Evolutionary conservation across 2,329 filamentous ascomycete species (phyloP), one percentile per base, ranked within the genome.

Genomic region (Paraphoma chrysanthemicola): DNA sequence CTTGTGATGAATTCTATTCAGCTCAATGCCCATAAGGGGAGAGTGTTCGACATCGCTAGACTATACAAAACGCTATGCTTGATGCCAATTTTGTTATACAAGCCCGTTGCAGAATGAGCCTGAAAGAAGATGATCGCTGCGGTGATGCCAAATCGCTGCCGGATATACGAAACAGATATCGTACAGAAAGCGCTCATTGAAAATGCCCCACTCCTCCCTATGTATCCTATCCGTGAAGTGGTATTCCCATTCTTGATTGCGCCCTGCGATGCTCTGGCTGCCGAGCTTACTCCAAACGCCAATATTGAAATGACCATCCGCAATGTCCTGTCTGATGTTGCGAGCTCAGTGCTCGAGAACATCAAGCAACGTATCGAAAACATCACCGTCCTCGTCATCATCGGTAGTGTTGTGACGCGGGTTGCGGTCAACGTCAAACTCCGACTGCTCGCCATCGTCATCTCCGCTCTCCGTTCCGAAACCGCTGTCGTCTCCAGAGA

Each of bases 401-500:
- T 63, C 48, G 31, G 46, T 44, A 29, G 23, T 49, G 49, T 30
- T 44, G 50, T 10, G 44, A 16, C 11, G 44, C 29, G 29, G 29
- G 28, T 48, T 48, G 8, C 45, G 54, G 28, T 63, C 56, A 12
- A 57, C 56, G 36, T 56, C 43, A 11, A 55, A 52, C 17, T 53
- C 51, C 3, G 51, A 53, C 28, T 44, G 36, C 12, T 48, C 51
- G 3, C 39, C 60, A 5, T 53, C 53, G 3, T 60, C 60, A 2
- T 60, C 63, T 5, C 61, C 73, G 36, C 68, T 66, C 8, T 74
- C 71, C 11, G 62, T 65, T 1, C 59, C 74, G 51, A 74, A 73
- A 1, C 63, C 67, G 41, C 70, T 71, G 29, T 79, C 77, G n/a
- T 75, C 71, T 0, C 65, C 75, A 0, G 67, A 74, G 38, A 73